phyloP scores from a whole-genome alignment of 441 rosid species.

The Arabidopsis hybrid region DNA sequence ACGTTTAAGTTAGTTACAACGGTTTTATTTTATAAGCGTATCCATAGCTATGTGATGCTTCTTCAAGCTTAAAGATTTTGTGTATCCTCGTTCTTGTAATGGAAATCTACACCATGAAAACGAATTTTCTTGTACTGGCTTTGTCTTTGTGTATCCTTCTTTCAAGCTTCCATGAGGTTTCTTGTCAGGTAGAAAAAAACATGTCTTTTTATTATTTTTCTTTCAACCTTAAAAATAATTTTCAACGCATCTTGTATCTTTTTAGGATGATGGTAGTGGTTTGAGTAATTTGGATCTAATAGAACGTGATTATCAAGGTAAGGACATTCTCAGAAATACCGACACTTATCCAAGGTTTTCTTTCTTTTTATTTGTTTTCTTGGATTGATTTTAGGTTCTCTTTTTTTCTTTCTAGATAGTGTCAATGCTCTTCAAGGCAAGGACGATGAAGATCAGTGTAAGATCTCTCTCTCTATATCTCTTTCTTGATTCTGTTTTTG shows the following conservation, averaged over 20 bases:
- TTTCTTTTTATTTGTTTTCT: neutral
- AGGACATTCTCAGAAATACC: neutral
- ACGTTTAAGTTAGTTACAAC: slow-evolving; percentile 46
- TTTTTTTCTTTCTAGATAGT: slow-evolving; percentile 12
- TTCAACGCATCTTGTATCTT: neutral
- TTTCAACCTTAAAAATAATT: neutral
- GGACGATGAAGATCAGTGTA: slow-evolving; percentile 32
- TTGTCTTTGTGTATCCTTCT: slow-evolving; percentile 38
- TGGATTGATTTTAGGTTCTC: neutral
- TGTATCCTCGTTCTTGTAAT: slow-evolving; percentile 4
- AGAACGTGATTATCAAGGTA: slow-evolving; percentile 43
- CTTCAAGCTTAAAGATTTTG: slow-evolving; percentile 17
- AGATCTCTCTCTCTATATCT: slow-evolving; percentile 15
- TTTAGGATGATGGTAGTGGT: slow-evolving; percentile 40
- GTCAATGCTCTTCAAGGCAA: slow-evolving; percentile 36
- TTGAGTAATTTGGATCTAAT: slow-evolving; percentile 36
- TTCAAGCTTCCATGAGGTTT: slow-evolving; percentile 34
- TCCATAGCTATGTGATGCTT: slow-evolving; percentile 15
- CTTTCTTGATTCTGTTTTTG: neutral
- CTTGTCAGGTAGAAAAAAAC: slow-evolving; percentile 37
- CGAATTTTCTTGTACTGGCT: slow-evolving; percentile 8
- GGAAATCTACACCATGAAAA: slow-evolving; percentile 24
- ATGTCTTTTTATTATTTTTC: neutral
- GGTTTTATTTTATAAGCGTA: slow-evolving; percentile 25
- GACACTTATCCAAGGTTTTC: neutral